phyloP scores from a whole-genome alignment of 106 monocot species.

The Agapanthus africanus region DNA sequence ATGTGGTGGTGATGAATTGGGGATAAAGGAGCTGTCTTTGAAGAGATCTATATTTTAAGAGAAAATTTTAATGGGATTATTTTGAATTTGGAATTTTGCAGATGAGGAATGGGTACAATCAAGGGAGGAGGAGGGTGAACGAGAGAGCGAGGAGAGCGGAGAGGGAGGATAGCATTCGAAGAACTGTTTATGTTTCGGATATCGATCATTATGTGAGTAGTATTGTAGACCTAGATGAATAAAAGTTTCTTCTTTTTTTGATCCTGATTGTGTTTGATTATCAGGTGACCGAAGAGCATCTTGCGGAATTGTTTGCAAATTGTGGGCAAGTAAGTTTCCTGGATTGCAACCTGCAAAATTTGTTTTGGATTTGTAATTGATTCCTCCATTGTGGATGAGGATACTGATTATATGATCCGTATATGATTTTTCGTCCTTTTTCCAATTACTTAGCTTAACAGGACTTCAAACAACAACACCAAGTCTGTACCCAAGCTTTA shows the following conservation, averaged over 20 bases:
- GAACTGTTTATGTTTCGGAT: slow-evolving; percentile 81
- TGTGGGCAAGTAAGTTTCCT: slow-evolving; percentile 64
- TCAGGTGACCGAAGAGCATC: slow-evolving; percentile 60
- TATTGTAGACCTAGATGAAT: too few species aligned
- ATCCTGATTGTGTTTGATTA: too few species aligned
- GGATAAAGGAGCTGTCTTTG: neutral
- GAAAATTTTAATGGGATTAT: too few species aligned
- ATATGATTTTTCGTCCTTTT: neutral
- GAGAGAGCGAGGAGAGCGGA: slow-evolving; percentile 48
- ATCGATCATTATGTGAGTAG: slow-evolving; percentile 53
- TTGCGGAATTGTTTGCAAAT: slow-evolving; percentile 35
- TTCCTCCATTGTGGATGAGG: too few species aligned
- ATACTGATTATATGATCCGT: too few species aligned
- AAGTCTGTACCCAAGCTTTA: too few species aligned
- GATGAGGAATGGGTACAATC: slow-evolving; percentile 43
- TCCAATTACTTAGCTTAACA: too few species aligned
- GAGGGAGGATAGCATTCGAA: slow-evolving; percentile 52
- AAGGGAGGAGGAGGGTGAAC: slow-evolving; percentile 40
- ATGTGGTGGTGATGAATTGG: neutral
- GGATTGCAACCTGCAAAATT: too few species aligned
- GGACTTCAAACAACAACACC: too few species aligned
- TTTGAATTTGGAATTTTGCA: slow-evolving; percentile 5
- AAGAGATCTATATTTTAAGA: too few species aligned
- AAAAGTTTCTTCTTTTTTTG: too few species aligned
- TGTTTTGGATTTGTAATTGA: too few species aligned